Evolutionary conservation across 495 filamentous ascomycete species (phyloP).

Genomic region (Beverwykella pulmonaria): DNA sequence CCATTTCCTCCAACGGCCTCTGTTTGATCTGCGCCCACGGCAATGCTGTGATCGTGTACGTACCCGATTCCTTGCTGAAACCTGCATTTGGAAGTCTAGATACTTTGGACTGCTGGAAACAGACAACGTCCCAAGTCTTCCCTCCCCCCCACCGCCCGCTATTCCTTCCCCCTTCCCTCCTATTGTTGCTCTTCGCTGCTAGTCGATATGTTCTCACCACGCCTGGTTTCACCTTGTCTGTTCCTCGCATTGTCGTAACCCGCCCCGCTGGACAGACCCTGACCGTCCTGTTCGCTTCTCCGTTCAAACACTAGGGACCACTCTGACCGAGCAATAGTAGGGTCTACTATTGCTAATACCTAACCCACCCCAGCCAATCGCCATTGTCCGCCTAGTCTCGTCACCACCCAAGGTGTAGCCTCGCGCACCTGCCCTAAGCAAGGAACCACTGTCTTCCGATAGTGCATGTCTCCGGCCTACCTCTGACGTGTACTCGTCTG

Average conservation of each 20-base stretch:
- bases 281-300: slow-evolving; percentile 14
- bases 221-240: slow-evolving; percentile 1
- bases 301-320: slow-evolving; percentile 7
- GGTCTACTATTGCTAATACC: slow-evolving; percentile 26
- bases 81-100: slow-evolving; percentile 29
- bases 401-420: slow-evolving; percentile 7
- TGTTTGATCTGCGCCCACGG: slow-evolving; percentile 28
- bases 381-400: neutral
- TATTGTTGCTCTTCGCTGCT: slow-evolving; percentile 4
- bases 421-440: slow-evolving; percentile 14
- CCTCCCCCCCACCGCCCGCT: slow-evolving; percentile 1
- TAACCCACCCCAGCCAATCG: slow-evolving; percentile 5
- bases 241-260: slow-evolving; percentile 18
- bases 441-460: slow-evolving; percentile 30
- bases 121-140: slow-evolving; percentile 22
- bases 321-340: slow-evolving; percentile 12
- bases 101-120: slow-evolving; percentile 15
- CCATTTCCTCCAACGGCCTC: slow-evolving; percentile 21
- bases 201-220: neutral
- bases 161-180: neutral
- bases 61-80: slow-evolving; percentile 31
- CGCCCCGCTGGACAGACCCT: slow-evolving; percentile 7
- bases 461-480: slow-evolving; percentile 1
- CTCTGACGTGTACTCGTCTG: slow-evolving; percentile 15
- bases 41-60: slow-evolving; percentile 31